Evolutionary conservation across 2,329 filamentous ascomycete genomes (phyloP), one percentile per base, ranked within the genome.

Genomic region (Beauveria medogensis): DNA sequence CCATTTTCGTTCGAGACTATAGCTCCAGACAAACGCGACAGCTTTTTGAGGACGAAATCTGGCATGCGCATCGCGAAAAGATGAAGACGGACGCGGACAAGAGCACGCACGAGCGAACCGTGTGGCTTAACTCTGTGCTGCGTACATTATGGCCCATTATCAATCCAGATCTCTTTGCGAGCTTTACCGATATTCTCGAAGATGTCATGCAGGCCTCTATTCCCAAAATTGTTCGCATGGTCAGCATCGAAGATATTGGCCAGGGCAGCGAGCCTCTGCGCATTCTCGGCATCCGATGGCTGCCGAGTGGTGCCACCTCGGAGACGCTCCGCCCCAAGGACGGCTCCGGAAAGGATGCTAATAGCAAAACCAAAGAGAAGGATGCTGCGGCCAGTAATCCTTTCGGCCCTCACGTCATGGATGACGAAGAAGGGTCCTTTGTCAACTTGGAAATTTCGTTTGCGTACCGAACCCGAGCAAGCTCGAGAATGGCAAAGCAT

Each of bases 171-270:
- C 77, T 92, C 2, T 91, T 91, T 66, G 79, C 82, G 1, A 84
- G 83, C 40, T 71, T 91, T 2, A 81, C 84, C 0, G 88, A 91
- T 67, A 88, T 83, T 30, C 79, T 92, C 4, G 89, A 91, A 72
- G 89, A 91, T 69, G 86, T 91, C 53, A 91, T 91, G 89, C 89
- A 91, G 73, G 88, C 88, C 2, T 89, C 85, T 9, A 74, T 91
- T 20, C 87, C 89, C 0, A 84, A 81, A 61, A 71, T 88, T 41
- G 80, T 91, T 37, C 83, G 88, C 53, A 90, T 90, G 88, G 85
- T 91, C 48, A 87, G 85, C 58, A 83, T 91, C 8, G 87, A 91
- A 54, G 88, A 91, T 64, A 82, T 91, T 62, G 88, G 88, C 0
- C 88, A 92, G 71, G 89, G 89, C 8, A 90, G 83, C 63, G 88